These are phyloP conservation scores for Thermoascus crustaceus DNA, from an alignment of 2,329 filamentous ascomycete species.

Conservation along the genomic window DNA sequence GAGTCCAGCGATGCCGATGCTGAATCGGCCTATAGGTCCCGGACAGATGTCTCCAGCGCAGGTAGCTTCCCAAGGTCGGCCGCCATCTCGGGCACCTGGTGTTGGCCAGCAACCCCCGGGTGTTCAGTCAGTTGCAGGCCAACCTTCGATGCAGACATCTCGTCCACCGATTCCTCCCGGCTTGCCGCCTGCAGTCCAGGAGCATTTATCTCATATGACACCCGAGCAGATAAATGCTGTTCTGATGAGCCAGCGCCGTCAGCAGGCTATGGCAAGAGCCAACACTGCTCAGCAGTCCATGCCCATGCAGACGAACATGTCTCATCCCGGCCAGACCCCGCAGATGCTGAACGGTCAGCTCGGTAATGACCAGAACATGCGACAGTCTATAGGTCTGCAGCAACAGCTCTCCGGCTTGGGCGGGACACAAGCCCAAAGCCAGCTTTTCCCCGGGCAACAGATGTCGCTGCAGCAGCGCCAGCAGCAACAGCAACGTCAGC, in stretches of 20 bases:
- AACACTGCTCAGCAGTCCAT: constrained; percentile 23
- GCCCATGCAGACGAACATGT: constrained; percentile 20
- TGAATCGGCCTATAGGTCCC: constrained; percentile 36
- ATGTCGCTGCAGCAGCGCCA: constrained; percentile 26
- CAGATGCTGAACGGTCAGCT: constrained; percentile 26
- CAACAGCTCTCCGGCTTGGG: constrained; percentile 26
- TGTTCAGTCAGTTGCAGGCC: constrained; percentile 18
- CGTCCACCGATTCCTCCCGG: constrained; percentile 26
- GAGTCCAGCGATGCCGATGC: constrained; percentile 33
- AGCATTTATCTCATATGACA: constrained; percentile 27
- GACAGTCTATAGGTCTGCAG: constrained; percentile 25
- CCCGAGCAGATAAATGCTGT: constrained; percentile 27
- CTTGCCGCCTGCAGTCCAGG: constrained; percentile 27
- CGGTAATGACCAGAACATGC: constrained; percentile 25
- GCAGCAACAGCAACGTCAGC: constrained; percentile 20
- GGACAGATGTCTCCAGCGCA: constrained; percentile 33
- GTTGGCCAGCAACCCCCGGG: constrained; percentile 24
- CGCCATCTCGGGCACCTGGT: constrained; percentile 25
- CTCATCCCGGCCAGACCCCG: constrained; percentile 26
- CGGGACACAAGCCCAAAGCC: constrained; percentile 20
- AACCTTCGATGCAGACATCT: constrained; percentile 23
- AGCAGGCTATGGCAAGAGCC: constrained; percentile 22
- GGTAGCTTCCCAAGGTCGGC: constrained; percentile 23
- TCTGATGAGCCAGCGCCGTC: constrained; percentile 27
- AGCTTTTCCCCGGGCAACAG: constrained; percentile 25